Conservation (phyloP, 1,139 yeast species). For the Saccharomycopsis hybrid region DNA sequence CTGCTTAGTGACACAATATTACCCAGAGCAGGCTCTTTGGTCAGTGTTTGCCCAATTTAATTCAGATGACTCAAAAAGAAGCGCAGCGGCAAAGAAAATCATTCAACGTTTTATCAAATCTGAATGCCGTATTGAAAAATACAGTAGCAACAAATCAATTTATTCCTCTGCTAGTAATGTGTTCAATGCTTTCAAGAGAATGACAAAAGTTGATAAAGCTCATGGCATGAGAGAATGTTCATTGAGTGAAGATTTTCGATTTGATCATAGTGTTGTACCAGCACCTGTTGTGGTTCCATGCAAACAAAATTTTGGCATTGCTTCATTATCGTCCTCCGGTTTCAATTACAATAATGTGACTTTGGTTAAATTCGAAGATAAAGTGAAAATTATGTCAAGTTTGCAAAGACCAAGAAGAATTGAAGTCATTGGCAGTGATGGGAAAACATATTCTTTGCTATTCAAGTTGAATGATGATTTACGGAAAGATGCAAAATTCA, state of each 20-base stretch:
- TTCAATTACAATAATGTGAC: conserved; percentile 62
- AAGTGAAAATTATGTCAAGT: conserved; percentile 66
- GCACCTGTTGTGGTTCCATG: conserved; percentile 78
- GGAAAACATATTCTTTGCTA: conserved; percentile 60
- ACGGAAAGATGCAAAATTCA: conserved; percentile 88
- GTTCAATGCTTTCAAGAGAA: conserved; percentile 24
- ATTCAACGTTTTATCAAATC: conserved; percentile 29
- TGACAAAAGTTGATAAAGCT: conserved; percentile 14
- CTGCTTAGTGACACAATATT: conserved; percentile 48
- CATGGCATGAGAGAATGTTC: conserved; percentile 30
- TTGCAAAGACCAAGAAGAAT: conserved; percentile 84
- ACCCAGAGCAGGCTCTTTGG: conserved; percentile 86
- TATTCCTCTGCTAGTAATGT: conserved; percentile 27
- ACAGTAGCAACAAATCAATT: conserved; percentile 25
- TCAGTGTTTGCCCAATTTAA: conserved; percentile 67
- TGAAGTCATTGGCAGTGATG: conserved; percentile 73
- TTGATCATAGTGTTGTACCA: conserved; percentile 46
- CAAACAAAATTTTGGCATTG: conserved; percentile 62
- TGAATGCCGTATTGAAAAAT: conserved; percentile 28
- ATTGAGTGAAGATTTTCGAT: conserved; percentile 41
- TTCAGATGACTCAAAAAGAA: conserved; percentile 57
- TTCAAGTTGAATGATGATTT: conserved; percentile 88
- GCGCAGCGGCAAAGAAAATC: conserved; percentile 45
- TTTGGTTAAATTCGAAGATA: conserved; percentile 51
- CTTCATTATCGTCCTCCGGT: conserved; percentile 42